Conservation (phyloP, 768 basidiomycete species). For the Termitomyces sp. region DNA sequence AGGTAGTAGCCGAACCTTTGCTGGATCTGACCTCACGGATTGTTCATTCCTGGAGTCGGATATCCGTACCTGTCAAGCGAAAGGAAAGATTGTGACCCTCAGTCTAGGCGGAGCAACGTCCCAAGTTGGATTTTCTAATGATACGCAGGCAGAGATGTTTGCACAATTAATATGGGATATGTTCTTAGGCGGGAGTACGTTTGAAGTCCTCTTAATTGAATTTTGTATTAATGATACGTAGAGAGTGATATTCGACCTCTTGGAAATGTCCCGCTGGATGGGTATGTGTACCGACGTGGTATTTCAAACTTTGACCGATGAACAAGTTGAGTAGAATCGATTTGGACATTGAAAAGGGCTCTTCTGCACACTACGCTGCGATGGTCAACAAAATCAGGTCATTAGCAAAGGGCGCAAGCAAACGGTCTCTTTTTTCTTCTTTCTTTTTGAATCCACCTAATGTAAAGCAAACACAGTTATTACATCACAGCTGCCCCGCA, state of each 20-base stretch:
- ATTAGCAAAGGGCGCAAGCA: conserved; percentile 40
- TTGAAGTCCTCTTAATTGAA: background rate
- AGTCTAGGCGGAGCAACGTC: conserved; percentile 57
- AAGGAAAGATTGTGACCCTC: conserved; percentile 50
- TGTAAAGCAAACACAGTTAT: conserved; percentile 34
- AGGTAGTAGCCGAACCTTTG: conserved; percentile 38
- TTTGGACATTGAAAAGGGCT: conserved; percentile 67
- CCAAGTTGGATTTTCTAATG: conserved; percentile 48
- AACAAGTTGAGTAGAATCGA: conserved; percentile 38
- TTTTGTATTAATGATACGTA: conserved; percentile 7
- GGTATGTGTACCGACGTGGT: conserved; percentile 31
- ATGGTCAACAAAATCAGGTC: conserved; percentile 49
- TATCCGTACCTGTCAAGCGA: conserved; percentile 60
- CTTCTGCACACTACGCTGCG: conserved; percentile 40
- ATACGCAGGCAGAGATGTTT: conserved; percentile 45
- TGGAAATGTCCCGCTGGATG: conserved; percentile 63
- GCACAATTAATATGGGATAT: conserved; percentile 63
- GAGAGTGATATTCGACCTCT: conserved; percentile 52
- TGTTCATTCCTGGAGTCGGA: conserved; percentile 56
- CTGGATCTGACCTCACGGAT: conserved; percentile 57
- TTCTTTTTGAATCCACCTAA: background rate
- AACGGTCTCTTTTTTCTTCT: conserved; percentile 28
- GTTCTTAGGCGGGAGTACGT: conserved; percentile 48
- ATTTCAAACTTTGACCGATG: background rate
- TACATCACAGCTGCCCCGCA: conserved; percentile 59